Base-by-base conservation (phyloP, 768 basidiomycete species). In the Russula olivacea region DNA sequence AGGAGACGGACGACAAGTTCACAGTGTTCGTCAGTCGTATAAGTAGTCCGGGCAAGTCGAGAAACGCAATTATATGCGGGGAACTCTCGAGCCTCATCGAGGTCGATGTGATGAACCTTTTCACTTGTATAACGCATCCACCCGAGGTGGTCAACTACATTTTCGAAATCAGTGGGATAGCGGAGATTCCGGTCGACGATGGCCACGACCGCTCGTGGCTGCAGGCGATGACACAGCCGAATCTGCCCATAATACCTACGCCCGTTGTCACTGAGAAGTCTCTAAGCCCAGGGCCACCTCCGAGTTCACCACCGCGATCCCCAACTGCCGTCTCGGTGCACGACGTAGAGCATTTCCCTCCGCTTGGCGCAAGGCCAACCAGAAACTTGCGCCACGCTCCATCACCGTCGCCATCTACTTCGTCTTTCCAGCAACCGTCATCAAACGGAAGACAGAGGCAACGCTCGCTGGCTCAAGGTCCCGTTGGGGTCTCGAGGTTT, bases 171-270 rank as follows among this genome's bases (percentile, higher is more conserved):
- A 0, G 9, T 0, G 52, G 52, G 23, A 55, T 59, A 17, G 38
- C 41, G 10, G 47, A 66, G 36, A 53, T 66, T 40, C 61, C 61
- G 11, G 65, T 49, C 3, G 56, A 55, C 5, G 51, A 53, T 36
- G 52, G 32, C 15, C 43, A 61, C 17, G 63, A 64, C 54, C 54
- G 59, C 36, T 32, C 57, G 3, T 66, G 65, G 65, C 45, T 66
- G n/a, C 61, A 59, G 21, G 45, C 65, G 5, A 53, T 66, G 1
- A 36, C 17, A 9, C 50, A 66, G 21, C 61, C 65, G n/a, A 32
- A 56, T 21, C 34, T 62, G 10, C 64, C 61, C 8, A 41, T 65
- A 14, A 40, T 65, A 11, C 64, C 64, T 1, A 23, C 25, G 10
- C 8, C 41, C 7, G 28, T 17, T 52, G 25, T 41, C 49, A 49